Base-by-base conservation (phyloP, 2,329 filamentous ascomycete genomes). In the Zasmidium angulare region DNA sequence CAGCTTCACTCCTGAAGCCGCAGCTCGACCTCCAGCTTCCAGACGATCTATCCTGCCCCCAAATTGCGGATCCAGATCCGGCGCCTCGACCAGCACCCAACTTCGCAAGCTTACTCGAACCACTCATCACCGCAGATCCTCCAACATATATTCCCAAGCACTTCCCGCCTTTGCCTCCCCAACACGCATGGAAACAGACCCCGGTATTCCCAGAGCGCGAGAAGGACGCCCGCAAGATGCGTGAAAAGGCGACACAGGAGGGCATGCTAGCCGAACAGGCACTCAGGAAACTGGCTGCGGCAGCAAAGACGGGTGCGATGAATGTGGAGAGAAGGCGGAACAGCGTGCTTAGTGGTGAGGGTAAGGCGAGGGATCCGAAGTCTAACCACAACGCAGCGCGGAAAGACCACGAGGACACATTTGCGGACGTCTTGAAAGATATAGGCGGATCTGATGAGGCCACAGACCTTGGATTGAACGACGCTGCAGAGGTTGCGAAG, bases 181-280 rank as follows among this genome's bases (percentile, higher is more conserved):
- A 81, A 68, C 86, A 89, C 71, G 86, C 86, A 0, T 89, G 85
- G 75, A 82, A 81, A 64, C 74, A 81, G 23, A 87, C 86, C 1
- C 77, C 84, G 0, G 82, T 87, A 2, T 86, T 81, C 62, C 81
- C 82, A 1, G 73, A 81, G 43, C 80, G 86, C 60, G 84, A 87
- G 63, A 81, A 77, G 31, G 85, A 88, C 64, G 81, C 84, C 2
- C 77, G 84, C 40, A 80, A 79, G 65, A 70, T 72, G 69, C 69
- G 71, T 40, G 86, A 89, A 68, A 79, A 81, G 58, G 86, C 86
- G 3, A 87, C 85, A 2, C 81, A 87, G 67, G 86, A 89, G 69
- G 86, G 86, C 14, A 81, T 87, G 49, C 72, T 86, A 60, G 86
- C 86, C 7, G 86, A 89, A 70, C 83, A 87, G 67, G 86, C 86